Evolutionary conservation across 768 basidiomycete species (phyloP).

Genomic region (Agaricus bisporus): DNA sequence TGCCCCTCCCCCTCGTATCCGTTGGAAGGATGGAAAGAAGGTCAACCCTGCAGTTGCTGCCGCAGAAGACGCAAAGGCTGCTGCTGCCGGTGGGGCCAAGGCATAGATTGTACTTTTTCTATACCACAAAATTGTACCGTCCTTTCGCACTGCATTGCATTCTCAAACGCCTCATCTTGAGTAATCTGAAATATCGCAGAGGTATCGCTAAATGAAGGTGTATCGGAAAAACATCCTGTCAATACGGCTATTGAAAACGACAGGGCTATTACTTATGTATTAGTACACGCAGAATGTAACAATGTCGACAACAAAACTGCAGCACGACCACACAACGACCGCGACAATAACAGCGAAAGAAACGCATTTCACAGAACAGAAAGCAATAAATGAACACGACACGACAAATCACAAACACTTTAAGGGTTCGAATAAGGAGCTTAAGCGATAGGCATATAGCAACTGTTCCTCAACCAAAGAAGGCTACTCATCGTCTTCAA

Average conservation of each 20-base stretch:
- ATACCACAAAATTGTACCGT: conserved; percentile 6
- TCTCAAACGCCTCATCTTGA: not conserved
- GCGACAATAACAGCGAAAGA: not conserved
- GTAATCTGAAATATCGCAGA: not conserved
- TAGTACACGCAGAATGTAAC: conserved; percentile 10
- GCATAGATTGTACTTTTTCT: conserved; percentile 31
- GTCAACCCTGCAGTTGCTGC: conserved; percentile 94
- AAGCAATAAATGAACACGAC: conserved; percentile 3
- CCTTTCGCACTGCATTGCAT: conserved; percentile 5
- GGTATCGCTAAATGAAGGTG: not conserved
- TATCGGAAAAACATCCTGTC: not conserved
- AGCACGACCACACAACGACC: not conserved
- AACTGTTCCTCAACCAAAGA: not conserved
- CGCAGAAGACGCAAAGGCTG: conserved; percentile 79
- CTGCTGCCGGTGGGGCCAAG: conserved; percentile 33
- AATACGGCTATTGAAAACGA: not conserved
- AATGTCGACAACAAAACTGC: not conserved
- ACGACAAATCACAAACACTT: not conserved
- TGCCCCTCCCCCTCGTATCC: conserved; percentile 89
- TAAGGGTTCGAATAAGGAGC: not conserved
- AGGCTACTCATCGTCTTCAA: conserved; percentile 25
- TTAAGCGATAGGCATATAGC: not conserved
- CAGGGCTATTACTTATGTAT: conserved; percentile 9
- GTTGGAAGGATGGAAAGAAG: conserved; percentile 96
- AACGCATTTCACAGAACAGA: conserved; percentile 1